phyloP scores from a whole-genome alignment of 805 yeast genomes.

The Saturnispora hagleri region DNA sequence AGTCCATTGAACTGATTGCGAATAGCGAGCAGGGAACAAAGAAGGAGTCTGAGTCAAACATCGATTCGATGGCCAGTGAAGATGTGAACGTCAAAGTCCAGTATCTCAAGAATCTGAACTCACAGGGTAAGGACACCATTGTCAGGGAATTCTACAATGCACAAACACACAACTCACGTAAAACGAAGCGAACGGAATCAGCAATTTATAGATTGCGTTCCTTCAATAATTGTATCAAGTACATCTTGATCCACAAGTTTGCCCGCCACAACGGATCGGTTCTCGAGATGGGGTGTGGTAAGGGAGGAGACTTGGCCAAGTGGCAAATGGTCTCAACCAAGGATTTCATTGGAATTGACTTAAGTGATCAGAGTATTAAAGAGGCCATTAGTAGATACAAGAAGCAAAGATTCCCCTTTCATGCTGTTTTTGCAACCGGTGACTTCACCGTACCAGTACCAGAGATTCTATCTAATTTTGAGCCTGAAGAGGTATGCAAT shows the following conservation, averaged over 20 bases:
- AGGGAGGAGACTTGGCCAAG: conserved; percentile 93
- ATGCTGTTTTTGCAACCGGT: conserved; percentile 78
- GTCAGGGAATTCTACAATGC: conserved; percentile 83
- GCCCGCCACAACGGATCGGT: conserved; percentile 48
- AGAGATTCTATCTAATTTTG: conserved; percentile 53
- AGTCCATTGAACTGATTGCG: conserved; percentile 12
- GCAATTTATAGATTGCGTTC: conserved; percentile 80
- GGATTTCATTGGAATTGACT: conserved; percentile 84
- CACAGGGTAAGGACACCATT: conserved; percentile 43
- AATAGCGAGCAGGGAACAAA: neutral
- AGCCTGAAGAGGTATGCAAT: conserved; percentile 41
- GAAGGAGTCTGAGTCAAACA: conserved; percentile 11
- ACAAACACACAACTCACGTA: conserved; percentile 60
- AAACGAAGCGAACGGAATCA: conserved; percentile 56
- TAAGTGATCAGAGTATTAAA: conserved; percentile 76
- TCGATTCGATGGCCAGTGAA: conserved; percentile 18
- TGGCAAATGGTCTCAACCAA: conserved; percentile 68
- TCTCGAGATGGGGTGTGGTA: conserved; percentile 91
- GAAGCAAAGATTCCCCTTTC: conserved; percentile 35
- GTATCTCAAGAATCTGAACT: conserved; percentile 27
- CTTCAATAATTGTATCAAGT: conserved; percentile 88
- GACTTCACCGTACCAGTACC: conserved; percentile 73
- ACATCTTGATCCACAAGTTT: conserved; percentile 68
- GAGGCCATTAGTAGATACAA: conserved; percentile 76
- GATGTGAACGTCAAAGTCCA: conserved; percentile 16